Conservation (phyloP, 176 grass and related monocot species). For the Hyparrhenia diplandra region DNA sequence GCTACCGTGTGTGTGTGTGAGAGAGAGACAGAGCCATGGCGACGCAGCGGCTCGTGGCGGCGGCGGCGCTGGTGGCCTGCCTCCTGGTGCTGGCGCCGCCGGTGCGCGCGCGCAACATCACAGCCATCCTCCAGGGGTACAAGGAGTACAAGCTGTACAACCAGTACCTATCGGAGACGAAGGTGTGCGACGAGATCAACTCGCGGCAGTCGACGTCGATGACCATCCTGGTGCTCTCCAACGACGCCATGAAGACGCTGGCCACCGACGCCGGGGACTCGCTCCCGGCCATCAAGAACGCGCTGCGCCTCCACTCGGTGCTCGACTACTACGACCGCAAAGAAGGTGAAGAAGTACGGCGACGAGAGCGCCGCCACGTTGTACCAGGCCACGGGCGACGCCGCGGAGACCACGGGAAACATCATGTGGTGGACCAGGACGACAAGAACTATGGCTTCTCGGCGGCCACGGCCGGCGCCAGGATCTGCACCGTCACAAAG, state of each 20-base stretch:
- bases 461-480: conserved; percentile 48
- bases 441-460: conserved; percentile 63
- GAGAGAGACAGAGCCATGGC: conserved; percentile 19
- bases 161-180: conserved; percentile 79
- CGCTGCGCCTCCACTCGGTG: conserved; percentile 67
- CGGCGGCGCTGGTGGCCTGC: conserved; percentile 17
- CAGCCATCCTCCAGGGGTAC: conserved; percentile 59
- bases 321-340: conserved; percentile 92
- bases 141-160: conserved; percentile 82
- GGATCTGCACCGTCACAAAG: conserved; percentile 60
- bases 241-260: conserved; percentile 62
- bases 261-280: conserved; percentile 47
- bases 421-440: conserved; percentile 55
- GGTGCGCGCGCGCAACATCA: conserved; percentile 68
- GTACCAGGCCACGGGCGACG: conserved; percentile 83
- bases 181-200: conserved; percentile 98
- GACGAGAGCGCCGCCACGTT: conserved; percentile 47
- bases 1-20: not conserved
- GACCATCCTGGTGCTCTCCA: conserved; percentile 67
- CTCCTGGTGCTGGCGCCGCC: not conserved
- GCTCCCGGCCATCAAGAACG: conserved; percentile 81
- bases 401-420: conserved; percentile 44
- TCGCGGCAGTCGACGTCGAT: conserved; percentile 58
- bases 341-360: conserved; percentile 57
- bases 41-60: not conserved